Evolutionary conservation across 2,329 filamentous ascomycete species (phyloP).

Genomic region (Neocatenulostroma microsporum): DNA sequence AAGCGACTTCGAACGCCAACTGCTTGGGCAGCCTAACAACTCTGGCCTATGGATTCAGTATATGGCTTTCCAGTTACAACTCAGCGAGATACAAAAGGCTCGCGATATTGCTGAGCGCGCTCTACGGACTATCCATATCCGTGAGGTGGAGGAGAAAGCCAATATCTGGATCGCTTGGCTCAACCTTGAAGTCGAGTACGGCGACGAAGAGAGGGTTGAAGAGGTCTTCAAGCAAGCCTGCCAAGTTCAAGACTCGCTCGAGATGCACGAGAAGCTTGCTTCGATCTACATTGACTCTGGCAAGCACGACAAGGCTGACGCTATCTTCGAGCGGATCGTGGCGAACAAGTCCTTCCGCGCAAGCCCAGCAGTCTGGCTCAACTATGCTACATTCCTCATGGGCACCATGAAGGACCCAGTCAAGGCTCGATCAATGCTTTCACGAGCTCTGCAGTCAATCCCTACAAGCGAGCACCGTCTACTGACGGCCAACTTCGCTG

Average conservation of each 20-base stretch:
- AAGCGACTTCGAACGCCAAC: conserved; percentile 86
- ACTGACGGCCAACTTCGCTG: conserved; percentile 79
- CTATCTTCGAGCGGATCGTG: conserved; percentile 73
- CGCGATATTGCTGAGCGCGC: conserved; percentile 85
- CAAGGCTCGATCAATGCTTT: conserved; percentile 68
- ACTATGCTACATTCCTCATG: conserved; percentile 91
- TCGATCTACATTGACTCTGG: conserved; percentile 93
- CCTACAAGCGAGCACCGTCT: conserved; percentile 60
- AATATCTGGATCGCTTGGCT: conserved; percentile 93
- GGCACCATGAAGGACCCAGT: conserved; percentile 61
- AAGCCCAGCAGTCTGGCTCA: conserved; percentile 75
- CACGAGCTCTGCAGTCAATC: conserved; percentile 77
- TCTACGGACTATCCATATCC: conserved; percentile 80
- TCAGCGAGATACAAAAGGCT: conserved; percentile 81
- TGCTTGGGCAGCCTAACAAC: conserved; percentile 88
- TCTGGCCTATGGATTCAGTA: conserved; percentile 91
- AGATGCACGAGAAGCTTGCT: conserved; percentile 79
- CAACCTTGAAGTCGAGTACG: conserved; percentile 85
- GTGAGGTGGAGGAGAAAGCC: conserved; percentile 84
- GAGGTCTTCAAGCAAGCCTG: conserved; percentile 86
- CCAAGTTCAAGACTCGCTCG: conserved; percentile 85
- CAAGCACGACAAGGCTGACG: conserved; percentile 79
- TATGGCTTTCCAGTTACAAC: conserved; percentile 96
- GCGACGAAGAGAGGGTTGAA: conserved; percentile 68
- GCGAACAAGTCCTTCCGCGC: conserved; percentile 78